Evolutionary conservation across 176 grass and related monocot genomes (phyloP), one percentile per base, ranked within the genome.

Genomic region (Oryza nivara): DNA sequence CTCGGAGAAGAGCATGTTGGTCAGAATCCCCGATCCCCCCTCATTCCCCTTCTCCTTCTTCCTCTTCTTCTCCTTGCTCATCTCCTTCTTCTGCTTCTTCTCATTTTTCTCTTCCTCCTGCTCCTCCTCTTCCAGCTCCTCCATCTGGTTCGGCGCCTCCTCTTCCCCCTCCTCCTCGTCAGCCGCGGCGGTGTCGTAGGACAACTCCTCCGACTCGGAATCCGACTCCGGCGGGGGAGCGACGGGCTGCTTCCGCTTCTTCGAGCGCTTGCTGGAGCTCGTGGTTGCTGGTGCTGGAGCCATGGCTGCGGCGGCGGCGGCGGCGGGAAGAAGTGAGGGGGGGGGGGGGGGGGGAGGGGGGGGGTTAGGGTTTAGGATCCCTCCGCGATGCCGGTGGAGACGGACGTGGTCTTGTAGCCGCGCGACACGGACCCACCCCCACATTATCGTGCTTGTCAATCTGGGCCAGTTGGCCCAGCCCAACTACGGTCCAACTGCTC

Each of bases 1-100:
- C 69, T 85, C 82, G 6, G 91, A 93, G 89, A 96, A 96, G 22
- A 76, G 34, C 77, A 89, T 84, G 73, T 81, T 82, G 15, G 88
- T 87, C 38, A 88, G 76, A 51, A 92, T 91, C 17, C 88, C 86
- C 3, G 54, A 78, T 3, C 72, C 72, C 9, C 73, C 77, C 28
- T 84, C 80, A 22, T 77, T 83, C 46, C 79, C 65, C 19, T 65
- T 73, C 64, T 71, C 30, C 19, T 66, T 64, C 20, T 71, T 45
- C 16, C 26, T 17, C 12, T 68, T 3, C 4, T 76, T 0, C 16
- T 19, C 17, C 16, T 26, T 3, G 9, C 48, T 20, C 20, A 41
- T 36, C 9, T 72, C 28, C 79, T 54, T 16, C 15, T 61, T 19
- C 38, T 44, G 10, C 0, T 22, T 30, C 9, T 70, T 19, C 6